These are phyloP conservation scores for Lepidium aucheri DNA, from an alignment of 345 rosid species.

Conservation along the genomic window DNA sequence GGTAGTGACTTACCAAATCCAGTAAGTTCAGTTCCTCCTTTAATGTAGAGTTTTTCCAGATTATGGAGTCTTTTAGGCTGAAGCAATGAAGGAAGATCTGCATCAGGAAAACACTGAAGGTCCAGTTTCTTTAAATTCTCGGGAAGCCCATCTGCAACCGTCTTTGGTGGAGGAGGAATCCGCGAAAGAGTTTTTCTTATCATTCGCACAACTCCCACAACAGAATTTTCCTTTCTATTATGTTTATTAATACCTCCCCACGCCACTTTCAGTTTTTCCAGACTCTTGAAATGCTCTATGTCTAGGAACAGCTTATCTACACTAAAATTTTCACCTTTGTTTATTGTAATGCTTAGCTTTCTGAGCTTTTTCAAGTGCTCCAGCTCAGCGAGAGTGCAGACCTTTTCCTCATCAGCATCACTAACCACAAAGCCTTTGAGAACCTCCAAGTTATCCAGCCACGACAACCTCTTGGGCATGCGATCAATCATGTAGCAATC, in stretches of 20 bases:
- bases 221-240: neutral
- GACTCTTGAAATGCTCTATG: neutral
- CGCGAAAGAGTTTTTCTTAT: too few species aligned
- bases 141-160: constrained; percentile 7
- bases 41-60: constrained; percentile 30
- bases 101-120: constrained; percentile 27
- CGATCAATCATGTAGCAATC: constrained; percentile 46
- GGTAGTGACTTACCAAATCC: neutral
- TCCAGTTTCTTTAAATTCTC: constrained; percentile 22
- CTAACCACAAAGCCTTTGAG: constrained; percentile 59
- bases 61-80: neutral
- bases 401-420: constrained; percentile 9
- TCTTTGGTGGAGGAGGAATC: too few species aligned
- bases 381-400: constrained; percentile 17
- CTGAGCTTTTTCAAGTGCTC: constrained; percentile 14
- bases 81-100: constrained; percentile 15
- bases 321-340: neutral
- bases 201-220: too few species aligned
- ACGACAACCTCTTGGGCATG: constrained; percentile 37
- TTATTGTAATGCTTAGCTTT: constrained; percentile 35
- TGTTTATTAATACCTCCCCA: constrained; percentile 32
- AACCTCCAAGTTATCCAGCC: constrained; percentile 38
- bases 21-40: constrained; percentile 27
- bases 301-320: neutral
- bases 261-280: constrained; percentile 28